These are phyloP conservation scores for Gloeopeniophorella convolvens DNA, from an alignment of 768 basidiomycete genomes.

Conservation along the genomic window DNA sequence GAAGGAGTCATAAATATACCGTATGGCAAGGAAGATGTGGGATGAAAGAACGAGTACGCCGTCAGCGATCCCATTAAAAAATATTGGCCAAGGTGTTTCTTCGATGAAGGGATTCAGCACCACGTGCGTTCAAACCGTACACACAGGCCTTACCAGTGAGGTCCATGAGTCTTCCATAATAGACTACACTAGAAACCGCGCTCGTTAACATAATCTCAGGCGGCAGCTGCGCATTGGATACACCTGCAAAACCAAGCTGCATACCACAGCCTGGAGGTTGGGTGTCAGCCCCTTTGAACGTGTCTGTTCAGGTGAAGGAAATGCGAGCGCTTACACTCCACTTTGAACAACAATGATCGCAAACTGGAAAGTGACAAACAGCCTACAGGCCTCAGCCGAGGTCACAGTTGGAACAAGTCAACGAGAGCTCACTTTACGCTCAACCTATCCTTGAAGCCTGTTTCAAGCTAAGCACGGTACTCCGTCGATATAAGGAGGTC, in stretches of 20 bases:
- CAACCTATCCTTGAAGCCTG: neutral
- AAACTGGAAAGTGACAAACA: neutral
- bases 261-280: neutral
- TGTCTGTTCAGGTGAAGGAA: neutral
- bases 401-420: neutral
- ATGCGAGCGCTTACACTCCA: neutral
- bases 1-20: neutral
- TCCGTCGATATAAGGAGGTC: neutral
- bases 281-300: neutral
- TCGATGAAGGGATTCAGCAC: too few relatives aligned
- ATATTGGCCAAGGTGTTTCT: too few relatives aligned
- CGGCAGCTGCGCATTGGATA: too few relatives aligned
- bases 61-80: too few relatives aligned
- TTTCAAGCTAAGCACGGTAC: neutral
- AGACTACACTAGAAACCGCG: too few relatives aligned
- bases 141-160: too few relatives aligned
- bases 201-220: too few relatives aligned
- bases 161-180: too few relatives aligned
- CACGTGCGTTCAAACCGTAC: too few relatives aligned
- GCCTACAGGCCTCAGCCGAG: too few relatives aligned
- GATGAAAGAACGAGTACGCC: neutral
- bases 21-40: neutral
- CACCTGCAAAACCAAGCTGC: neutral
- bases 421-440: neutral
- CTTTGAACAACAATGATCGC: neutral